Conservation (phyloP, 257 asterid genomes). For the Lithospermum erythrorhizon region DNA sequence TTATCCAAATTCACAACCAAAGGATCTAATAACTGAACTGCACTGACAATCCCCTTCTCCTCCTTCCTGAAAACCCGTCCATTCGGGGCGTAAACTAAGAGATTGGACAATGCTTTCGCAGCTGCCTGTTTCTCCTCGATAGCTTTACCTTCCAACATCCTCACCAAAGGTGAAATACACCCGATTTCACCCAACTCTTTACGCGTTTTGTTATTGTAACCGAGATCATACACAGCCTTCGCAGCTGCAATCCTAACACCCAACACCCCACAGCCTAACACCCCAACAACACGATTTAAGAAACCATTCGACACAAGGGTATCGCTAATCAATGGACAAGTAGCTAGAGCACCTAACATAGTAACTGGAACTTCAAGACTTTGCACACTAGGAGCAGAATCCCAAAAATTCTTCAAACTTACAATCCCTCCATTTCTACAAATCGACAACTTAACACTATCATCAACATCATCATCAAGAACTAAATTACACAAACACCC, state of each 20-base stretch:
- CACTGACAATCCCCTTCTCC: slow-evolving; percentile 45
- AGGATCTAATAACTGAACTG: slow-evolving; percentile 55
- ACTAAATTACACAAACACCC: slow-evolving; percentile 68
- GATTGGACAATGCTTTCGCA: slow-evolving; percentile 37
- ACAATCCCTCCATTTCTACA: slow-evolving; percentile 73
- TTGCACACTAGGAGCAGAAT: slow-evolving; percentile 32
- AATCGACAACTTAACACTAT: slow-evolving; percentile 40
- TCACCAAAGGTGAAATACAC: slow-evolving; percentile 41
- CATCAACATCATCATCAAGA: slow-evolving; percentile 20
- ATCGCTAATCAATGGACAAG: slow-evolving; percentile 50
- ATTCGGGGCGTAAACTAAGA: slow-evolving; percentile 44
- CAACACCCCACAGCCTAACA: slow-evolving; percentile 38
- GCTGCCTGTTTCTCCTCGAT: slow-evolving; percentile 72
- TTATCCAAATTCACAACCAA: slow-evolving; percentile 34
- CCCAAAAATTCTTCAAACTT: slow-evolving; percentile 57
- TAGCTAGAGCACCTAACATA: slow-evolving; percentile 46
- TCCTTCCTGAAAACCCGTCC: slow-evolving; percentile 57
- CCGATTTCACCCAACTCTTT: slow-evolving; percentile 78
- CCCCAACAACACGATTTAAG: slow-evolving; percentile 32
- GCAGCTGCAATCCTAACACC: slow-evolving; percentile 65
- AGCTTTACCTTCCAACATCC: slow-evolving; percentile 66
- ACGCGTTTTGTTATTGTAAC: slow-evolving; percentile 36
- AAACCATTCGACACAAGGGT: slow-evolving; percentile 44
- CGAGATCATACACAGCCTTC: slow-evolving; percentile 42
- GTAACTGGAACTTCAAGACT: slow-evolving; percentile 48